phyloP scores from a whole-genome alignment of 805 yeast species.

The Hanseniaspora guilliermondii region DNA sequence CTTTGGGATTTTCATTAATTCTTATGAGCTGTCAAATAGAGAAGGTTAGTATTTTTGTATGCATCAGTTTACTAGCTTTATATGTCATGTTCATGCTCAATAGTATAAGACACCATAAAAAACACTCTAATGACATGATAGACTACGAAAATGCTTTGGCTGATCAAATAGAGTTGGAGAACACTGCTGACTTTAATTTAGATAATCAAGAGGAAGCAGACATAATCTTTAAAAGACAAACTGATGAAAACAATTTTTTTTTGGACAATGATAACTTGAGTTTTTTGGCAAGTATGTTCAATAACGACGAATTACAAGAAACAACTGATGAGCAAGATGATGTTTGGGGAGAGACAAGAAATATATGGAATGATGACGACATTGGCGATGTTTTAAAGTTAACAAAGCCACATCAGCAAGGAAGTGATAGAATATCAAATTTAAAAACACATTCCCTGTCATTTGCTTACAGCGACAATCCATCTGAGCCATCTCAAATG shows the following conservation, averaged over 20 bases:
- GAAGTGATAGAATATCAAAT: background rate
- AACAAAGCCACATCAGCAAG: background rate
- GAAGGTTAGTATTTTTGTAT: constrained; percentile 22
- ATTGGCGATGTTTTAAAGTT: background rate
- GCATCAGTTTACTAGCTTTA: constrained; percentile 21
- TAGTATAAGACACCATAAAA: constrained; percentile 8
- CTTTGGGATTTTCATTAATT: constrained; percentile 21
- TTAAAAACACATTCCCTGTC: background rate
- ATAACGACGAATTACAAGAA: background rate
- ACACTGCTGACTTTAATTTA: background rate
- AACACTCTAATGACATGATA: background rate
- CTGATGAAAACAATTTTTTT: background rate
- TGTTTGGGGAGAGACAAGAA: background rate
- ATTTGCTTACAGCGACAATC: constrained; percentile 7
- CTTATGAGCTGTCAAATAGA: constrained; percentile 20
- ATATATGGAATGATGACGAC: background rate
- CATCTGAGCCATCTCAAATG: background rate
- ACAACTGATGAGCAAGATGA: background rate
- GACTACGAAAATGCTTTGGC: background rate
- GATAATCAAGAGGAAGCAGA: constrained; percentile 9
- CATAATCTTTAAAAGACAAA: background rate
- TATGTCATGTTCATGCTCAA: constrained; percentile 20
- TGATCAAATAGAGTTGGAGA: constrained; percentile 3
- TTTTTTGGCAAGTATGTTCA: constrained; percentile 10
- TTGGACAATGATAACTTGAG: background rate